Base-by-base conservation (phyloP, 306 rosid species). In the Vigna angularis region DNA sequence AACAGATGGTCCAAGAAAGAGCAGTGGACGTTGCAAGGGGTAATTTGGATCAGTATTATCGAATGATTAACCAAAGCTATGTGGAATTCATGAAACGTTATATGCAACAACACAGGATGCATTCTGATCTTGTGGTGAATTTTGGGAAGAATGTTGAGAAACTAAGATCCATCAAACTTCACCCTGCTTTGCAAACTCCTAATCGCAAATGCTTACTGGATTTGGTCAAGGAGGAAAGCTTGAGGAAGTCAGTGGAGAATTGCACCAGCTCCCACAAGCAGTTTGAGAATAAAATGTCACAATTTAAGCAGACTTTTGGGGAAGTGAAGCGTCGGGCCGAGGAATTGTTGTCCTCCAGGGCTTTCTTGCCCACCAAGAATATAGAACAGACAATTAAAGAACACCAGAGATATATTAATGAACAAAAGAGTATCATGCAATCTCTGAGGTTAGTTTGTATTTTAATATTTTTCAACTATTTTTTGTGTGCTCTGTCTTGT, bases 361-460 rank as follows among this genome's bases (percentile, higher is more conserved):
- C 83, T 48, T 81, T 85, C 49, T 67, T 76, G 74, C 85, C 88
- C 45, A 32, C 82, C 42, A 84, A 78, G 84, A 79, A 78, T 72
- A 78, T 86, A 84, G 98, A 96, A 34, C 86, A 53, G 58, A 66
- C 83, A 45, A 84, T 93, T 45, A 88, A 85, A 83, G 97, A 96
- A 52, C 89, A 88, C 68, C 97, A 84, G 82, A 86, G 68, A 82
- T 76, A 22, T 78, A 72, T 90, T 74, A 83, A 65, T 55, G 99
- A 93, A 73, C 99, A 96, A 58, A 91, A 86, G 88, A 96, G 89
- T 81, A 96, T 96, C 76, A 85, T 96, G 97, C 98, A 90, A 88
- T 93, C 99, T 45, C 88, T 96, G 86, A 93, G 98, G 99, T 96
- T 84, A 47, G 96, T 66, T 83, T 74, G 44, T 17, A 48, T 73